Base-by-base conservation (phyloP, 495 filamentous ascomycete species). In the Zalerion maritima region DNA sequence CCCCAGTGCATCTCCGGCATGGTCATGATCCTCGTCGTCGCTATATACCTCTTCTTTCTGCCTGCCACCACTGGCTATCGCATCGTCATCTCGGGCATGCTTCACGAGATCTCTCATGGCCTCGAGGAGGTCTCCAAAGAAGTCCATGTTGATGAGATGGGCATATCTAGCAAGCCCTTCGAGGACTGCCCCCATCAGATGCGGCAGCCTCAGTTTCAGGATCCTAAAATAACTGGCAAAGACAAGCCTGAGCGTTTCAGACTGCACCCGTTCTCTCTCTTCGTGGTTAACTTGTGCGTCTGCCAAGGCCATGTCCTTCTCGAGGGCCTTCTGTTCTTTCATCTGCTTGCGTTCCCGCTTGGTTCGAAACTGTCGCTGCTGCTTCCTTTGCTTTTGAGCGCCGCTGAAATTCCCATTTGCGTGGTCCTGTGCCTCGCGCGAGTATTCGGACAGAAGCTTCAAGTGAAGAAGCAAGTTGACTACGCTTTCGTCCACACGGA, bases 61-160 rank as follows among this genome's bases (percentile, higher is more conserved):
- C n/a, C n/a, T n/a, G n/a, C n/a, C n/a, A n/a, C n/a, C n/a, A n/a
- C n/a, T n/a, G n/a, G n/a, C n/a, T n/a, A n/a, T n/a, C n/a, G n/a
- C n/a, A 1, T 56, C 54, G 6, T 56, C 57, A 10, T 59, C 45
- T 2, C 45, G 39, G 11, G 35, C 49, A n/a, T n/a, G n/a, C 15
- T 63, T 53, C 18, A 63, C 55, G n/a, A 43, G 29, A 12, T 57
- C 49, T 69, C 58, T n/a, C n/a, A n/a, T n/a, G n/a, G 82, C 85
- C 45, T 94, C 91, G 12, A 97, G 72, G 20, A 97, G 59, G 50
- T 94, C 89, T 13, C 89, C 89, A 49, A 97, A 97, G 62, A 96
- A 94, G 46, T 96, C 77, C 45, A 94, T 79, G 57, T 97, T 97
- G 61, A 97, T 94, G 11, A 97, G 62, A 47, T 93, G 89, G 11